A percentile compares a stretch with the other conserved stretches of the same genome.
Evolutionary conservation across 768 basidiomycete genomes (phyloP).

Genomic region (Leccinum boreale): DNA sequence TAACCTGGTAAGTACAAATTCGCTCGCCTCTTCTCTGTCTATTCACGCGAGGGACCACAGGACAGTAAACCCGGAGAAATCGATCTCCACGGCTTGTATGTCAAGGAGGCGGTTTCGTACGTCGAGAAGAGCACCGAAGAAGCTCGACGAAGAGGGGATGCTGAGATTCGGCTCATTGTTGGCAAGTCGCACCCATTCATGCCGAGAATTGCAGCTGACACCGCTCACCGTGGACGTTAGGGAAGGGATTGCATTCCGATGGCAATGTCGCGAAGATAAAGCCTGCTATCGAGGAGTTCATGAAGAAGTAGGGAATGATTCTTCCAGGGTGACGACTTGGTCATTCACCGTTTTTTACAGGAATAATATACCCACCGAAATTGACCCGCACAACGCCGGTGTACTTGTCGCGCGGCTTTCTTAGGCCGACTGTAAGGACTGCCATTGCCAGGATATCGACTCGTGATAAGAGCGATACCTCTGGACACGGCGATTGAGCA

Average conservation of each 20-base stretch:
- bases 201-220: not conserved
- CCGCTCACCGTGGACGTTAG: constrained; percentile 32
- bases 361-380: constrained; percentile 63
- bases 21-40: not conserved
- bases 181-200: constrained; percentile 45
- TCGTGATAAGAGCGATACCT: not conserved
- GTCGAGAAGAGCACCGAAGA: constrained; percentile 68
- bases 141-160: constrained; percentile 60
- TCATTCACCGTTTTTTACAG: constrained; percentile 36
- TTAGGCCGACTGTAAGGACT: constrained; percentile 5
- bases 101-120: constrained; percentile 82
- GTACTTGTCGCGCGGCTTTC: constrained; percentile 69
- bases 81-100: constrained; percentile 90
- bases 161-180: constrained; percentile 77
- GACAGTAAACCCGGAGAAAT: constrained; percentile 72
- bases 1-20: constrained; percentile 50
- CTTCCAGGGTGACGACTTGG: not conserved
- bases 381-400: constrained; percentile 81
- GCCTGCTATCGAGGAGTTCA: constrained; percentile 86
- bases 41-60: constrained; percentile 28
- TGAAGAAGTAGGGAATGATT: constrained; percentile 59
- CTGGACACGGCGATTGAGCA: not conserved
- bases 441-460: not conserved
- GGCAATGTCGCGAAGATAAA: constrained; percentile 81
- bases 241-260: constrained; percentile 84